A percentile compares a stretch with the other conserved stretches of the same genome.
These are phyloP conservation scores for Pythium biforme DNA, from an alignment of 352 stramenopile species.

Conservation along the genomic window DNA sequence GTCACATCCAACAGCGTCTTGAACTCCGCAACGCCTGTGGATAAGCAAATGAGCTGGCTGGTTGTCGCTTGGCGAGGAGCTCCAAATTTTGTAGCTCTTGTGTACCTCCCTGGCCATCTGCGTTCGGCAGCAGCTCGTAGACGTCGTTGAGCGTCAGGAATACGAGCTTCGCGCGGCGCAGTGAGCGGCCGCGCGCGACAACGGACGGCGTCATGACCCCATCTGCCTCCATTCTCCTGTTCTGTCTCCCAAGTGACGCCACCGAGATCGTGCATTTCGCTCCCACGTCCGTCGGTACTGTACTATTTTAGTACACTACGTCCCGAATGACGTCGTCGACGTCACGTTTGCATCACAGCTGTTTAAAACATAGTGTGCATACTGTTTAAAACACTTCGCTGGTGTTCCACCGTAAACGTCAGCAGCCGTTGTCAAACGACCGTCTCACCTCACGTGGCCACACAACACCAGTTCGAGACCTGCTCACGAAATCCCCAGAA, in stretches of 20 bases:
- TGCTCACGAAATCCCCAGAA: background rate
- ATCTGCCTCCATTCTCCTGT: conserved; percentile 3
- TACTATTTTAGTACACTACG: background rate
- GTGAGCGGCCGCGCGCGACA: background rate
- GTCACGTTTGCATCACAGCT: background rate
- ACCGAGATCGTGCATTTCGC: no score
- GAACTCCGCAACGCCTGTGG: conserved; percentile 49
- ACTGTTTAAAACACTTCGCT: conserved; percentile 15
- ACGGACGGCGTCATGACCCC: conserved; percentile 1
- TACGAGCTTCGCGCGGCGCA: conserved; percentile 33
- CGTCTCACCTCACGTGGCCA: conserved; percentile 12
- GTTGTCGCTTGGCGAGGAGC: background rate
- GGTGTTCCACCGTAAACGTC: conserved; percentile 3
- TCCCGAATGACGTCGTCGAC: background rate
- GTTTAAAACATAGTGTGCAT: conserved; percentile 1
- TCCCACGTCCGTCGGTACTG: no score
- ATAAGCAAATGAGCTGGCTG: conserved; percentile 1
- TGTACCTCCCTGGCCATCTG: conserved; percentile 24
- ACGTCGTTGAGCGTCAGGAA: conserved; percentile 76
- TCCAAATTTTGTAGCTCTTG: background rate
- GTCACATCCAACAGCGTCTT: conserved; percentile 46
- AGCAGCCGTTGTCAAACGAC: conserved; percentile 2
- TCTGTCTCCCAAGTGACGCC: no score
- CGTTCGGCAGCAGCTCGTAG: conserved; percentile 59
- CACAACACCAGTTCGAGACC: background rate